Evolutionary conservation across 2,329 filamentous ascomycete genomes (phyloP), one percentile per base, ranked within the genome.

Genomic region (Aspergillus felis): DNA sequence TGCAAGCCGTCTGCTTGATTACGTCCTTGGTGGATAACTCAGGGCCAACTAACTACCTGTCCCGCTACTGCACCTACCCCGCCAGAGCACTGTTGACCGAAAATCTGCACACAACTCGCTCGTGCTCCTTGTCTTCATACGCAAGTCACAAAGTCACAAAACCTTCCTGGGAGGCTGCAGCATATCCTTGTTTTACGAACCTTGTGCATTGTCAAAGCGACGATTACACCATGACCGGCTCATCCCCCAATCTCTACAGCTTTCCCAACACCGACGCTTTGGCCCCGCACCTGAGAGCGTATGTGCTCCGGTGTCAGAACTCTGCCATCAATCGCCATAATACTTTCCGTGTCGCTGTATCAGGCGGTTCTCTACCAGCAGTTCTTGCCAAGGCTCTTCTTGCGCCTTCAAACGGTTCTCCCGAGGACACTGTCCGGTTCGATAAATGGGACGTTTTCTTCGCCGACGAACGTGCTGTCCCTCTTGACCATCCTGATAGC

Each of bases 361-460:
- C 93, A 0, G 94, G 94, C 66, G 94, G 94, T 66, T 97, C 92
- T 17, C 85, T 99, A 49, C 94, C 94, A 57, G 88, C 91, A 71
- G 90, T 88, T 14, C 87, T 99, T 46, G 91, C 92, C 49, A 86
- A 91, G 74, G 92, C 92, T 9, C 85, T 97, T 10, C 85, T 97
- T 27, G 71, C 84, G 22, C 66, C 78, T 70, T 64, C 77, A 77
- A 75, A 79, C 59, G 80, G 77, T 51, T 75, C 72, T 41, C 63
- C 67, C 10, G 78, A 87, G 56, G 90, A 92, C 71, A 82, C 79
- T 3, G 77, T 92, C 65, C 81, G 89, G 68, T 96, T 95, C 77
- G 81, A 83, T 72, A 91, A 90, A 75, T 99, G 94, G 94, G 90
- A 97, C 70, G 91, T 99, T 71, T 99, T 97, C 83, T 97, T 97